Percentiles rank a stretch among this genome's conserved stretches.
These are phyloP conservation scores for Sicyos edulis DNA, from an alignment of 306 rosid genomes.

Conservation along the genomic window DNA sequence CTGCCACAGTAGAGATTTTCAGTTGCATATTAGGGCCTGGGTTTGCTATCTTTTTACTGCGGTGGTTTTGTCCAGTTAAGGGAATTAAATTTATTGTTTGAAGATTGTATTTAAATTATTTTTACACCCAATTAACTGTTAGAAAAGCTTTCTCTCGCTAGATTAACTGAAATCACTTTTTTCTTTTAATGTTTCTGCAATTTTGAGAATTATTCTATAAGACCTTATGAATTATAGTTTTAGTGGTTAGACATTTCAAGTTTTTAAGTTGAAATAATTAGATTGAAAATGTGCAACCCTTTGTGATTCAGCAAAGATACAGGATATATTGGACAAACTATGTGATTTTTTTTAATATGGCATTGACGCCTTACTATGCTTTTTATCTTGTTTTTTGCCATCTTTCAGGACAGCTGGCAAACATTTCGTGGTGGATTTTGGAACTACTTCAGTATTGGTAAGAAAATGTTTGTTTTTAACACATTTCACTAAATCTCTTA, in stretches of 20 bases:
- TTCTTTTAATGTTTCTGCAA: not conserved
- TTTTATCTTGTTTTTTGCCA: slow-evolving; percentile 17
- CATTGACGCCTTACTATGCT: not conserved
- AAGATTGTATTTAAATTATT: not conserved
- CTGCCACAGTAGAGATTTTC: too few relatives aligned
- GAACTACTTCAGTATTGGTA: slow-evolving; percentile 98
- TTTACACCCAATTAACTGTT: not conserved
- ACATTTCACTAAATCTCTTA: not conserved
- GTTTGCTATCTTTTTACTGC: too few relatives aligned
- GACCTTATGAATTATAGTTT: not conserved
- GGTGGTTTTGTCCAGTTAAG: too few relatives aligned
- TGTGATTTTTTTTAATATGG: not conserved
- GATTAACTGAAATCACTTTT: slow-evolving; percentile 4
- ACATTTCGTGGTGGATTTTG: slow-evolving; percentile 95
- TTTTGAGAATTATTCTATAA: not conserved
- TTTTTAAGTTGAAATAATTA: not conserved
- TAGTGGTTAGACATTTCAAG: not conserved
- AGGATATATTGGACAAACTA: not conserved
- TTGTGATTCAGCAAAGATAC: slow-evolving; percentile 6
- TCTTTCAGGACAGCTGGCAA: slow-evolving; percentile 65
- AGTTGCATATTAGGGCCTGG: too few relatives aligned
- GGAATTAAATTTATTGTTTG: too few relatives aligned
- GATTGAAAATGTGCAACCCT: not conserved
- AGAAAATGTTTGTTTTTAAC: slow-evolving; percentile 23
- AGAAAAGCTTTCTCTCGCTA: not conserved